These are phyloP conservation scores for Salvia splendens DNA, from an alignment of 257 asterid species.

Conservation along the genomic window DNA sequence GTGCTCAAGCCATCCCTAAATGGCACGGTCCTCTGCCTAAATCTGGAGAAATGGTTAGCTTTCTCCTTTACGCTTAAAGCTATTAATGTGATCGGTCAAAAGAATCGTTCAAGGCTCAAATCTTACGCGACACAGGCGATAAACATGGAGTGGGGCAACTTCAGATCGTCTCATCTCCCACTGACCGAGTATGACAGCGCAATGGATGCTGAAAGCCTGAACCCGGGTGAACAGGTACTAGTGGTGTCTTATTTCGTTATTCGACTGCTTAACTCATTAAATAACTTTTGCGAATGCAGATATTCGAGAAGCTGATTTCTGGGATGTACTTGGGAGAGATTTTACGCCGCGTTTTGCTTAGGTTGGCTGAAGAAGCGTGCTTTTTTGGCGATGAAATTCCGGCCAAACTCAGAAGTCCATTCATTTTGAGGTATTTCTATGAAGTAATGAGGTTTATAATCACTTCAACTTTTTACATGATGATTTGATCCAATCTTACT, in stretches of 20 bases:
- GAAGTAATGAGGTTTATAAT: neutral
- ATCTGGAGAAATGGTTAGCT: constrained; percentile 90
- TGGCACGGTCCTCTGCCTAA: constrained; percentile 93
- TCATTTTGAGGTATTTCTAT: constrained; percentile 59
- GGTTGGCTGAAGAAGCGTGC: constrained; percentile 73
- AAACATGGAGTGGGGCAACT: constrained; percentile 99
- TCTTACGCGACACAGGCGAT: constrained; percentile 56
- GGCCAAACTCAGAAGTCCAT: constrained; percentile 60
- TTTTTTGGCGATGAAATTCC: constrained; percentile 88
- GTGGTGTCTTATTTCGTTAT: neutral
- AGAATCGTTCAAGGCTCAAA: constrained; percentile 22
- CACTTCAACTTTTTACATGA: neutral
- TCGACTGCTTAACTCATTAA: neutral
- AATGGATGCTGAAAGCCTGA: constrained; percentile 73
- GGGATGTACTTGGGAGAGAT: constrained; percentile 96
- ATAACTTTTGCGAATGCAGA: constrained; percentile 40
- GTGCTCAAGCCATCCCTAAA: constrained; percentile 91
- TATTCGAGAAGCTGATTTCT: constrained; percentile 82
- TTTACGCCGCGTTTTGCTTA: constrained; percentile 68
- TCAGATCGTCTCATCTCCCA: constrained; percentile 87
- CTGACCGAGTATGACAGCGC: constrained; percentile 71
- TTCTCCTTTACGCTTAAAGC: neutral
- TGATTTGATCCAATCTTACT: neutral
- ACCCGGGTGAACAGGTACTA: constrained; percentile 86
- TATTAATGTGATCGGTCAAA: constrained; percentile 27